A percentile compares a stretch with the other conserved stretches of the same genome.
Conservation (phyloP, 257 asterid species). For the Scutellaria minor region DNA sequence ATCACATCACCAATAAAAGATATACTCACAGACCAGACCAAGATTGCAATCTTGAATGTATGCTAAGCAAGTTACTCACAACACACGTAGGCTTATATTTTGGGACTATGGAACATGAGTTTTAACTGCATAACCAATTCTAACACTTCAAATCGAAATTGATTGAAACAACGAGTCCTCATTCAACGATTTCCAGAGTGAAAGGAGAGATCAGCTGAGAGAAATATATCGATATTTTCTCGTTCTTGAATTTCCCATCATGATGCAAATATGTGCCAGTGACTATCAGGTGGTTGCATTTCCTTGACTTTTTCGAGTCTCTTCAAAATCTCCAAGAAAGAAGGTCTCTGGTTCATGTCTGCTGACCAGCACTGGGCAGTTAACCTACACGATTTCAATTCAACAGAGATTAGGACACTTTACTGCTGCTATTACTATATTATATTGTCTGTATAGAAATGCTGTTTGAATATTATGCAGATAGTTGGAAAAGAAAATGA, state of each 20-base stretch:
- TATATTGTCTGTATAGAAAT: neutral
- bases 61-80: slow-evolving; percentile 19
- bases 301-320: slow-evolving; percentile 81
- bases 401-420: slow-evolving; percentile 9
- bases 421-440: neutral
- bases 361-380: slow-evolving; percentile 82
- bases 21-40: slow-evolving; percentile 27
- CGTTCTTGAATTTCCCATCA: slow-evolving; percentile 25
- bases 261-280: slow-evolving; percentile 74
- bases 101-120: neutral
- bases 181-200: neutral
- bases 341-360: slow-evolving; percentile 83
- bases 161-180: slow-evolving; percentile 11
- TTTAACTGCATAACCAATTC: neutral
- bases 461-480: neutral
- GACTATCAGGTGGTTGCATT: slow-evolving; percentile 59
- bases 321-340: slow-evolving; percentile 88
- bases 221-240: no score
- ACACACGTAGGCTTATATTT: neutral
- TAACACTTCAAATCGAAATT: slow-evolving; percentile 14
- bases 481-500: no score
- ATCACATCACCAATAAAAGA: slow-evolving; percentile 19
- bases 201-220: neutral
- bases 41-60: slow-evolving; percentile 18
- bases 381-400: slow-evolving; percentile 53